phyloP scores from a whole-genome alignment of 169 alveolate genomes.

The Neospora caninum region DNA sequence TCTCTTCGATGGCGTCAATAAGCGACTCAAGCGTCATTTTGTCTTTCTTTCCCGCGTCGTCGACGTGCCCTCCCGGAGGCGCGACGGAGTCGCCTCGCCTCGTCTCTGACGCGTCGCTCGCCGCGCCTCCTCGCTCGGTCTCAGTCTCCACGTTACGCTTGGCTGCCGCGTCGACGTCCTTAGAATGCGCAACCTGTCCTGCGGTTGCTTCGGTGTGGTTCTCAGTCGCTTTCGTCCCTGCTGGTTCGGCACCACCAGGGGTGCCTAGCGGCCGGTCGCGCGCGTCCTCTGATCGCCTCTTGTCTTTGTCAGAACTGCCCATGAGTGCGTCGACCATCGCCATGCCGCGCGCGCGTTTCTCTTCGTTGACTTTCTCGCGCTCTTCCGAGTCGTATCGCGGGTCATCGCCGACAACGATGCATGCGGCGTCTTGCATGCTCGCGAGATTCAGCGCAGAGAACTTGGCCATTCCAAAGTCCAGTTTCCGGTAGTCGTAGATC shows the following conservation, averaged over 20 bases:
- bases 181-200: not conserved
- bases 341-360: constrained; percentile 31
- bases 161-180: too few relatives aligned
- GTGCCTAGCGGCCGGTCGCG: not conserved
- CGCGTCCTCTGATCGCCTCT: not conserved
- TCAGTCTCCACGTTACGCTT: too few relatives aligned
- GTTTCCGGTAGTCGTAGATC: constrained; percentile 76
- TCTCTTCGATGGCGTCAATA: not conserved
- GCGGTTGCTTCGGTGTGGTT: not conserved
- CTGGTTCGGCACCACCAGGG: not conserved
- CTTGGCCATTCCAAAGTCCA: constrained; percentile 81
- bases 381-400: constrained; percentile 52
- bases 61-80: not conserved
- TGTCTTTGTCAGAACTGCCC: not conserved
- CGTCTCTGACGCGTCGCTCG: too few relatives aligned
- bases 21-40: constrained; percentile 1
- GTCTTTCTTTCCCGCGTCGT: not conserved
- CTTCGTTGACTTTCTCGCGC: constrained; percentile 27
- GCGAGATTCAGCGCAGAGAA: constrained; percentile 77
- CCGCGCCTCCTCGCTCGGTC: too few relatives aligned
- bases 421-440: constrained; percentile 76
- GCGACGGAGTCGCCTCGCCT: not conserved
- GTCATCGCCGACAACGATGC: constrained; percentile 68
- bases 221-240: not conserved
- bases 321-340: not conserved